Base-by-base conservation (phyloP, 768 basidiomycete species). In the Russula vinacea region DNA sequence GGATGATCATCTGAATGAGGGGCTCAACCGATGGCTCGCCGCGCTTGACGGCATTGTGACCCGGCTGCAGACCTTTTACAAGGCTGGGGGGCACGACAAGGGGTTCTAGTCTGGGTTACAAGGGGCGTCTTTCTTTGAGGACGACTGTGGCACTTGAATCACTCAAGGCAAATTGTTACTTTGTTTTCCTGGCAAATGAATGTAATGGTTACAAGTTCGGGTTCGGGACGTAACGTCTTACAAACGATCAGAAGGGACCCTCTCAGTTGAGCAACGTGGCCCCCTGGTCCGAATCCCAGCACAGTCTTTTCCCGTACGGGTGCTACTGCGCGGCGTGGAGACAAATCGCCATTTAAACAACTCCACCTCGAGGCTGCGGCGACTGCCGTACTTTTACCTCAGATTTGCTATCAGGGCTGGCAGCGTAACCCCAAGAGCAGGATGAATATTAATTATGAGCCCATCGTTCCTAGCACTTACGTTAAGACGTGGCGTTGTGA, bases 11-110 rank as follows among this genome's bases (percentile, higher is more conserved):
- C 77, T 85, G 54, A 73, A 80, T 62, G 74, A 71, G 53, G 78
- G 81, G 62, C 76, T 86, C 35, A 73, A 77, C 70, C 76, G 75
- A 59, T 87, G 85, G 85, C 75, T 85, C 61, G 70, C 71, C n/a
- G 81, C 80, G 7, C 75, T 87, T 53, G 79, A 80, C 59, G 67
- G 67, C 32, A 82, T 85, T 69, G 78, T 85, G 63, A 72, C 64
- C 32, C 75, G 78, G 59, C 66, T 83, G 70, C 79, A 85, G 69
- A 70, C 70, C 1, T 83, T 83, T 69, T 82, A 81, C 70, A 75
- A 70, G 51, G 70, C 70, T 40, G 77, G 78, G 17, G 74, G 73
- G 5, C 74, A 81, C 67, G 72, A 71, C 68, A 81, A 80, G 72
- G 79, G 80, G 14, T 74, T 81, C 71, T 81, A 73, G 74, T 52